Percentiles rank a stretch among this genome's conserved stretches.
Conservation (phyloP, 371 early-diverging fungal genomes). For the Rhizomucor miehei region DNA sequence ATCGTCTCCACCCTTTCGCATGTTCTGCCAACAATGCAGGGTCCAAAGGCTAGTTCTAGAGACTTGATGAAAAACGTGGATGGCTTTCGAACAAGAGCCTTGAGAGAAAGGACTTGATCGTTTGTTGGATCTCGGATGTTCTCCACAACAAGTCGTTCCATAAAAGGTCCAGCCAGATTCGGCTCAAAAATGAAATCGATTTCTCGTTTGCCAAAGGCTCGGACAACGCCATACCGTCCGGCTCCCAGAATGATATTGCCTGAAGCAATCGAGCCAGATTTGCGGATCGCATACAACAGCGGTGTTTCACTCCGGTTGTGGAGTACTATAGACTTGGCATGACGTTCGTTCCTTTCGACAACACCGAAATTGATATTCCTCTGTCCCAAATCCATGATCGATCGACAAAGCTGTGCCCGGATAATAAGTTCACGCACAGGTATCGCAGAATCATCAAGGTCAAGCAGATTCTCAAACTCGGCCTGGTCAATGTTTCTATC, state of each 20-base stretch:
- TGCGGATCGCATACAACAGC: conserved; percentile 87
- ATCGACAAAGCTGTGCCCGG: conserved; percentile 79
- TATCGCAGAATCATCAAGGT: conserved; percentile 59
- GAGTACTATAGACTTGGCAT: conserved; percentile 86
- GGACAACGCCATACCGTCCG: conserved; percentile 83
- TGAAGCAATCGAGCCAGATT: conserved; percentile 94
- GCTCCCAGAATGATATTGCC: conserved; percentile 84
- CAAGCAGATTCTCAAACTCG: conserved; percentile 70
- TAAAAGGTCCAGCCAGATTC: conserved; percentile 80
- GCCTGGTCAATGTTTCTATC: conserved; percentile 68
- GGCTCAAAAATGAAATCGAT: conserved; percentile 94
- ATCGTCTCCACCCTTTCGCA: conserved; percentile 49
- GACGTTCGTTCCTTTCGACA: conserved; percentile 84
- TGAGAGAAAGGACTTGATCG: conserved; percentile 77
- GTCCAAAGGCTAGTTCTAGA: conserved; percentile 75
- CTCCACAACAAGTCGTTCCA: conserved; percentile 86
- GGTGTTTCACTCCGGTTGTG: conserved; percentile 91
- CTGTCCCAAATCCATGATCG: conserved; percentile 93
- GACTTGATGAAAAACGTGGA: conserved; percentile 85
- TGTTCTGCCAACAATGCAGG: conserved; percentile 56
- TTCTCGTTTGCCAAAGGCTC: conserved; percentile 89
- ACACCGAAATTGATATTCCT: conserved; percentile 96
- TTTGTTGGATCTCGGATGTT: conserved; percentile 89
- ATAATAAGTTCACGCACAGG: conserved; percentile 94
- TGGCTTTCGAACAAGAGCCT: conserved; percentile 90